Conservation (phyloP, 495 filamentous ascomycete species). For the Podospora conica region DNA sequence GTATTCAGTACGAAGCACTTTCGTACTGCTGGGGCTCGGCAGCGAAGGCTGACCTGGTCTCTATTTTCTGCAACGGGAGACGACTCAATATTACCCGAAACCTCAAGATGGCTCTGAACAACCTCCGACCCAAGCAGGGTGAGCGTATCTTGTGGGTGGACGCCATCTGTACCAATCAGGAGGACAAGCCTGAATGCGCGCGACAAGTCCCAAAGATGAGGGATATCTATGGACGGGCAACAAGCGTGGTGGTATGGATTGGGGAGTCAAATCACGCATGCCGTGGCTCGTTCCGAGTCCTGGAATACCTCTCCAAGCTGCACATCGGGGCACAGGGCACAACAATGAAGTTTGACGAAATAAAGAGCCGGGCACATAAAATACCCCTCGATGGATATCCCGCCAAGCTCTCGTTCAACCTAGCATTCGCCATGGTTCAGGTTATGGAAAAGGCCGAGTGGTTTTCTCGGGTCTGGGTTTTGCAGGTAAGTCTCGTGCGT, state of each 20-base stretch:
- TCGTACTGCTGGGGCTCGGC: background rate
- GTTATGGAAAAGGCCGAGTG: background rate
- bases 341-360: background rate
- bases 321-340: background rate
- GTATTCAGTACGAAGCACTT: background rate
- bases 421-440: background rate
- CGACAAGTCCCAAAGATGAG: slow-evolving; percentile 18
- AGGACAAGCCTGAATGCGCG: slow-evolving; percentile 25
- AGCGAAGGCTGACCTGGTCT: background rate
- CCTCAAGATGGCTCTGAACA: slow-evolving; percentile 4
- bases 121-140: background rate
- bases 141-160: slow-evolving; percentile 24
- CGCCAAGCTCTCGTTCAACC: background rate
- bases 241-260: background rate
- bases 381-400: background rate
- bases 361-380: background rate
- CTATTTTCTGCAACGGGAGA: background rate
- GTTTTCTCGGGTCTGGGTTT: slow-evolving; percentile 1
- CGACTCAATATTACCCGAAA: background rate
- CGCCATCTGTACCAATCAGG: slow-evolving; percentile 32
- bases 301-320: background rate
- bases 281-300: background rate
- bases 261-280: background rate
- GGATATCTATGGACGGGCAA: background rate
- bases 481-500: background rate